These are phyloP conservation scores for Paramecium sonneborni DNA, from an alignment of 73 alveolate genomes.

Conservation along the genomic window DNA sequence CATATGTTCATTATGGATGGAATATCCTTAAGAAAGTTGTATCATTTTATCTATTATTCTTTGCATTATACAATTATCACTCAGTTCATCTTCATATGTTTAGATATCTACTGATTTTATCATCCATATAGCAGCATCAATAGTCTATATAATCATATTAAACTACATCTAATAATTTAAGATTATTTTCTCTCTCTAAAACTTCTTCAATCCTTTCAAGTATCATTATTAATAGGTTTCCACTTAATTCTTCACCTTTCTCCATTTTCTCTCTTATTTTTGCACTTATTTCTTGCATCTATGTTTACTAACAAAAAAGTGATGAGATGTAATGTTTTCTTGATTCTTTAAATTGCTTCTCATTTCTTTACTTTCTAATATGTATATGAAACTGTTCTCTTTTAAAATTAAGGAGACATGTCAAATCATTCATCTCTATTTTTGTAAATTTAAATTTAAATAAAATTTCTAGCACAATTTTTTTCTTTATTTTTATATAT, in stretches of 20 bases:
- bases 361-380: background rate
- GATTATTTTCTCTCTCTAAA: background rate
- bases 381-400: background rate
- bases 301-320: background rate
- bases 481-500: too few relatives aligned
- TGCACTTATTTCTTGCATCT: background rate
- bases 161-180: conserved; percentile 15
- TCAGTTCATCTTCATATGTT: background rate
- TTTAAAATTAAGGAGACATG: background rate
- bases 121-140: conserved; percentile 48
- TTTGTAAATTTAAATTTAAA: background rate
- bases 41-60: background rate
- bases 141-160: background rate
- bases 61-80: background rate
- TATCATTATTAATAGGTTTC: background rate
- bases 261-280: conserved; percentile 26
- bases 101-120: background rate
- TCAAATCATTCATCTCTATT: background rate
- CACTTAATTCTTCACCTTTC: background rate
- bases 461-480: background rate
- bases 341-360: background rate
- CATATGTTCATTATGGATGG: background rate
- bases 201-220: background rate
- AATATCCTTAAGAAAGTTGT: background rate
- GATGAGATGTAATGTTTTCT: background rate